phyloP scores from a whole-genome alignment of 2,329 filamentous ascomycete species.

The Clonostachys byssicola region DNA sequence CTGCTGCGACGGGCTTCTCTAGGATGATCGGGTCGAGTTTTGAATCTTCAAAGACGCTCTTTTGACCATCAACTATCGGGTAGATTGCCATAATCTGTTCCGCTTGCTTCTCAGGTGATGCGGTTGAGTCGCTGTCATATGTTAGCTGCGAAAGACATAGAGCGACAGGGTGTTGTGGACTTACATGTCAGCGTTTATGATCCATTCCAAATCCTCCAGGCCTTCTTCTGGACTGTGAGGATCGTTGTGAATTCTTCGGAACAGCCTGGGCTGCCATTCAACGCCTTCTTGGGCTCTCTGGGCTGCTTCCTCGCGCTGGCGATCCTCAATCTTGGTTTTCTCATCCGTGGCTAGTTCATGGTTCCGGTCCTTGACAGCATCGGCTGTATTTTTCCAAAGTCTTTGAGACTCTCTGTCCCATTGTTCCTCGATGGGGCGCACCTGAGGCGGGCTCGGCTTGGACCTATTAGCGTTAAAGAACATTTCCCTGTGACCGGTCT shows the following conservation, averaged over 20 bases:
- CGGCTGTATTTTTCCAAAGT: conserved; percentile 78
- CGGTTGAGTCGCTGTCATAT: conserved; percentile 20
- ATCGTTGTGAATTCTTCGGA: conserved; percentile 69
- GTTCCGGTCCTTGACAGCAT: conserved; percentile 79
- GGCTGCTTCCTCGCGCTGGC: conserved; percentile 84
- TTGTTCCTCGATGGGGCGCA: conserved; percentile 80
- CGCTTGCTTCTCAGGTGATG: conserved; percentile 63
- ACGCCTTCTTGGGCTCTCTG: conserved; percentile 71
- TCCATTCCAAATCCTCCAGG: conserved; percentile 90
- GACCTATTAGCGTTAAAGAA: conserved; percentile 83
- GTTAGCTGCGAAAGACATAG: not conserved
- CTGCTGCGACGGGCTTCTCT: not conserved
- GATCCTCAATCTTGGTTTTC: conserved; percentile 94
- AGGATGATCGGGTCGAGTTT: not conserved
- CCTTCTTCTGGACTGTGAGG: conserved; percentile 71
- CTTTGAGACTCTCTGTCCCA: conserved; percentile 85
- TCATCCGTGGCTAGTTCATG: conserved; percentile 89
- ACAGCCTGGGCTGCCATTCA: conserved; percentile 86
- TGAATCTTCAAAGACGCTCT: conserved; percentile 24
- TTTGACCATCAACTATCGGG: conserved; percentile 78
- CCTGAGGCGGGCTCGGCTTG: conserved; percentile 69
- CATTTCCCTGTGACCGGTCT: conserved; percentile 86
- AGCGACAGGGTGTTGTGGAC: conserved; percentile 10
- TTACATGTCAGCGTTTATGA: conserved; percentile 83
- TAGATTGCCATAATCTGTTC: conserved; percentile 85